Percentiles rank a stretch among this genome's conserved stretches.
Conservation (phyloP, 2,329 filamentous ascomycete genomes). For the Pseudogymnoascus sp. region DNA sequence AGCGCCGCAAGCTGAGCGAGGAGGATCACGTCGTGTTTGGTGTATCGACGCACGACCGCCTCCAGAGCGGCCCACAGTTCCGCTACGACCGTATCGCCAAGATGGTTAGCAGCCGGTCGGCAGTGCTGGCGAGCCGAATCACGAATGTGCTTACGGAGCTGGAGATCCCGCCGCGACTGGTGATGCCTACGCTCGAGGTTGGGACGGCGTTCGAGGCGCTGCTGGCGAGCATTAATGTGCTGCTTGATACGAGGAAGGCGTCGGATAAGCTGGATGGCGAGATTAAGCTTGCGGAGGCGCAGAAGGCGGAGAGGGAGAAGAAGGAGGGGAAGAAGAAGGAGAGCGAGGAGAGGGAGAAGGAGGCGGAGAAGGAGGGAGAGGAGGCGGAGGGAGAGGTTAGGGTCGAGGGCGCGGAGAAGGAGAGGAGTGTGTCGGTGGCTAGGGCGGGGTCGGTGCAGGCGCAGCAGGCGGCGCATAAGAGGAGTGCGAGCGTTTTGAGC, state of each 20-base stretch:
- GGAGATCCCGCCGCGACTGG: conserved; percentile 59
- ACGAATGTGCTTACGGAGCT: conserved; percentile 63
- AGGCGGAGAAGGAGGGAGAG: conserved; percentile 4
- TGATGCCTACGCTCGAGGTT: conserved; percentile 66
- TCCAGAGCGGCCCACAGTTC: conserved; percentile 81
- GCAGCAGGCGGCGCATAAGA: conserved; percentile 47
- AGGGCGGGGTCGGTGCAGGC: conserved; percentile 50
- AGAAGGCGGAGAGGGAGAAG: conserved; percentile 37
- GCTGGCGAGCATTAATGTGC: conserved; percentile 54
- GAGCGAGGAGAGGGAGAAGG: conserved; percentile 20
- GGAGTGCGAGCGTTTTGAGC: conserved; percentile 76
- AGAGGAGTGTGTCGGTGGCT: conserved; percentile 39
- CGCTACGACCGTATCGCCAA: conserved; percentile 76
- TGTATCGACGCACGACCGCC: conserved; percentile 74
- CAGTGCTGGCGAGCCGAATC: conserved; percentile 68
- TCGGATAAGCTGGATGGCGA: conserved; percentile 69
- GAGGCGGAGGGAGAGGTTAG: conserved; percentile 63
- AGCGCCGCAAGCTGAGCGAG: conserved; percentile 62
- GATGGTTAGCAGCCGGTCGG: conserved; percentile 67
- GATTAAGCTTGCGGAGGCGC: conserved; percentile 50
- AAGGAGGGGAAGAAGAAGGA: conserved; percentile 25
- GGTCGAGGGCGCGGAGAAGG: conserved; percentile 30
- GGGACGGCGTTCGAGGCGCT: conserved; percentile 64
- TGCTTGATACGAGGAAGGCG: conserved; percentile 67
- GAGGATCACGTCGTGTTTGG: conserved; percentile 75